phyloP scores from a whole-genome alignment of 2,329 filamentous ascomycete species.

The Epichloe baconii region DNA sequence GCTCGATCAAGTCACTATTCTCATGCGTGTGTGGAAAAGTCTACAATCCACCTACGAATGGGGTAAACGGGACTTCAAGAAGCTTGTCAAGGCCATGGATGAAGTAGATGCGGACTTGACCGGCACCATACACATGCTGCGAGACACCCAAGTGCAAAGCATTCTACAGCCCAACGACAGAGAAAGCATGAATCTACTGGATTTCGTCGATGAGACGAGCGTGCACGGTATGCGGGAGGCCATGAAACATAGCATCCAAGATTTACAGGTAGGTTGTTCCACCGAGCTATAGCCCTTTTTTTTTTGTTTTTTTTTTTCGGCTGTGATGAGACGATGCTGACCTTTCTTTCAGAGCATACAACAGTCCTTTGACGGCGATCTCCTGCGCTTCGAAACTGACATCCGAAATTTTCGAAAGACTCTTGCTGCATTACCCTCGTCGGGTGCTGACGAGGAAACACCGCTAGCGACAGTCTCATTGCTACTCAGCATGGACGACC shows the following conservation, averaged over 20 bases:
- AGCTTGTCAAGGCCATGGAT: conserved; percentile 52
- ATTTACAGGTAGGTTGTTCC: conserved; percentile 44
- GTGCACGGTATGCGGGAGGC: conserved; percentile 53
- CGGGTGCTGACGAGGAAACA: conserved; percentile 19
- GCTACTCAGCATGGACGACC: conserved; percentile 51
- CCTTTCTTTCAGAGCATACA: conserved; percentile 38
- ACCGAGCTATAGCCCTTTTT: neutral
- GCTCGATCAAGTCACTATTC: conserved; percentile 38
- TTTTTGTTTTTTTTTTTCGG: too few species aligned
- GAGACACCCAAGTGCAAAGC: conserved; percentile 49
- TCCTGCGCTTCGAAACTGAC: conserved; percentile 63
- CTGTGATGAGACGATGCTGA: neutral
- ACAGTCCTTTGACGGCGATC: conserved; percentile 61
- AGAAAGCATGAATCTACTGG: conserved; percentile 50
- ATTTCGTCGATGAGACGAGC: conserved; percentile 63
- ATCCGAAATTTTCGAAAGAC: conserved; percentile 51
- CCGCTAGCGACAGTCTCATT: conserved; percentile 33
- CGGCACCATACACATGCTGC: conserved; percentile 51
- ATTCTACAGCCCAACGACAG: conserved; percentile 47
- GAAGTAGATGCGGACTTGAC: conserved; percentile 50
- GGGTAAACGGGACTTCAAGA: conserved; percentile 46
- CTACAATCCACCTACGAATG: conserved; percentile 43
- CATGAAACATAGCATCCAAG: conserved; percentile 57
- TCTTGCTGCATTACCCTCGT: conserved; percentile 29
- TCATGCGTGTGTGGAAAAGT: conserved; percentile 36